Conservation (phyloP, 176 grass and related monocot genomes). For the Typha latifolia region DNA sequence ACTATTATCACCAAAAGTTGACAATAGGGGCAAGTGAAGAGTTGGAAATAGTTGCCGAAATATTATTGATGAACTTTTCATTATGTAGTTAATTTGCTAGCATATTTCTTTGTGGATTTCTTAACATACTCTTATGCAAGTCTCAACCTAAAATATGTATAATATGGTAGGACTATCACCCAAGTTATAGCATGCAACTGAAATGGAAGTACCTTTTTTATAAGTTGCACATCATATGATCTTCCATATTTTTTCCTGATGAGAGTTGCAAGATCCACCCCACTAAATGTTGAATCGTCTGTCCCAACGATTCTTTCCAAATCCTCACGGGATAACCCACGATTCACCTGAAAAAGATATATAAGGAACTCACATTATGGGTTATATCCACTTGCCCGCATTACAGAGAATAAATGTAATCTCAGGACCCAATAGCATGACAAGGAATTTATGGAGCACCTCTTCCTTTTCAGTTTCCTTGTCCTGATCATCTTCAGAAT, state of each 20-base stretch:
- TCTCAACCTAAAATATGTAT: background rate
- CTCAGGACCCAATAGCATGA: background rate
- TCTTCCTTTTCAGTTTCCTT: constrained; percentile 28
- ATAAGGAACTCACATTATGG: background rate
- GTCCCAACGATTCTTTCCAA: constrained; percentile 60
- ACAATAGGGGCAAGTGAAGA: too few species aligned
- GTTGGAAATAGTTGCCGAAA: too few species aligned
- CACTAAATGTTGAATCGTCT: constrained; percentile 55
- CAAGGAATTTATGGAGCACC: constrained; percentile 5
- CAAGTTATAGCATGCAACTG: background rate
- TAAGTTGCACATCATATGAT: constrained; percentile 85
- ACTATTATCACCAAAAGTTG: too few species aligned
- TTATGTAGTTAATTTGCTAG: too few species aligned
- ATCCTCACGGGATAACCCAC: constrained; percentile 34
- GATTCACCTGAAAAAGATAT: constrained; percentile 21
- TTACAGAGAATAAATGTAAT: background rate
- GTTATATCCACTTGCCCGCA: background rate
- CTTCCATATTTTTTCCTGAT: constrained; percentile 87
- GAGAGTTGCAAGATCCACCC: constrained; percentile 68
- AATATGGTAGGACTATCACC: background rate
- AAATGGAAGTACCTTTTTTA: constrained; percentile 44
- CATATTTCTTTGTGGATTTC: background rate
- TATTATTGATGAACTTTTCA: too few species aligned
- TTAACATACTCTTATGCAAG: background rate
- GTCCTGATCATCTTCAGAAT: constrained; percentile 20